These are phyloP conservation scores for Tranzscheliella williamsii DNA, from an alignment of 1,284 basidiomycete species.

Conservation along the genomic window DNA sequence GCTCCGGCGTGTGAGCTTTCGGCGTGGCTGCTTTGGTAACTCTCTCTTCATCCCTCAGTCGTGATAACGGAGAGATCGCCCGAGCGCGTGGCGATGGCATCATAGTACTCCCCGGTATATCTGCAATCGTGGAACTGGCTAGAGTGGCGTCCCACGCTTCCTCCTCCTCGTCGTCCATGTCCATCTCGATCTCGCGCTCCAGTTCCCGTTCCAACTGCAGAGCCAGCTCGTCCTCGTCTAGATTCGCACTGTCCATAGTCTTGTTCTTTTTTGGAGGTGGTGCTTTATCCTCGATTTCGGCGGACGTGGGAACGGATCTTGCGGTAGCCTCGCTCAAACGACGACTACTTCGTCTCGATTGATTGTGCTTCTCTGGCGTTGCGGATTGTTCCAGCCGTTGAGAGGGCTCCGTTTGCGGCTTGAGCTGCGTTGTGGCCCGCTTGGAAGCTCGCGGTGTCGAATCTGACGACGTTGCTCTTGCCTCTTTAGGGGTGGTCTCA, in stretches of 20 bases:
- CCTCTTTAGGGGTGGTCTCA: no score
- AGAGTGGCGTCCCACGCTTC: no score
- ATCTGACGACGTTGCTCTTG: no score
- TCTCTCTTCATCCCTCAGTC: conserved; percentile 9
- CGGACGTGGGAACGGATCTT: no score
- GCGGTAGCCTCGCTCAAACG: conserved; percentile 14
- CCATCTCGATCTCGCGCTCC: conserved; percentile 22
- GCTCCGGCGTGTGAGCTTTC: conserved; percentile 24
- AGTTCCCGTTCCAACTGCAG: conserved; percentile 30
- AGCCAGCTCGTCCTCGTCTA: conserved; percentile 33
- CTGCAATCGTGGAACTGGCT: no score
- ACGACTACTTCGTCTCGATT: conserved; percentile 16
- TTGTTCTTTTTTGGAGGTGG: not conserved
- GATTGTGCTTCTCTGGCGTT: no score
- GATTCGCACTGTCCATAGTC: not conserved
- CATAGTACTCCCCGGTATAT: no score
- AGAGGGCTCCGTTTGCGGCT: no score
- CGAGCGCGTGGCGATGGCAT: no score
- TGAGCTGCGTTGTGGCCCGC: no score
- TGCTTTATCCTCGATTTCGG: not conserved
- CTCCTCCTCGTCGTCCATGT: conserved; percentile 1
- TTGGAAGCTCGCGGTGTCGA: no score
- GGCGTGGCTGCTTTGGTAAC: conserved; percentile 15
- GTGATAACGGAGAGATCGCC: conserved; percentile 15
- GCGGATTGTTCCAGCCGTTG: no score